phyloP scores from a whole-genome alignment of 495 filamentous ascomycete species.

The Hypoxylon crocopeplum region DNA sequence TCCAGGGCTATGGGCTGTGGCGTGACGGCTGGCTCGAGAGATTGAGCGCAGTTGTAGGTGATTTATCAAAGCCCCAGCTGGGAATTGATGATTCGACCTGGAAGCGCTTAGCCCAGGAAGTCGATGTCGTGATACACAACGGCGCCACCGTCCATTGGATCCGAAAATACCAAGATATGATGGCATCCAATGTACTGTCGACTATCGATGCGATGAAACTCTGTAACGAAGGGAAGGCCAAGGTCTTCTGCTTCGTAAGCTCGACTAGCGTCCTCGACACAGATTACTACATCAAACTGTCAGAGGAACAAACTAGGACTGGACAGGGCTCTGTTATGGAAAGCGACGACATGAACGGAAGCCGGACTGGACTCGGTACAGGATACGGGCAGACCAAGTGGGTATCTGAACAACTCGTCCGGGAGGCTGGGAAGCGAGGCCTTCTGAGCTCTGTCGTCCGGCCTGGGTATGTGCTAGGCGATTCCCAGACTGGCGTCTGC shows the following conservation, averaged over 20 bases:
- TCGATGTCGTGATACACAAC: constrained; percentile 88
- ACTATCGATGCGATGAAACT: constrained; percentile 80
- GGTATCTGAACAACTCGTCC: constrained; percentile 68
- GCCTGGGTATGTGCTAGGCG: constrained; percentile 86
- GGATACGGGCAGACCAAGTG: constrained; percentile 92
- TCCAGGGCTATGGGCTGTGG: constrained; percentile 83
- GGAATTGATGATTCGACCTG: constrained; percentile 70
- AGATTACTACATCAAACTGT: constrained; percentile 77
- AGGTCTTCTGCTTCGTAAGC: constrained; percentile 82
- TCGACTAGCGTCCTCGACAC: constrained; percentile 87
- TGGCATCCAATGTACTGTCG: constrained; percentile 78
- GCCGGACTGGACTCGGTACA: constrained; percentile 58
- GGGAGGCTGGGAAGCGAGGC: constrained; percentile 80
- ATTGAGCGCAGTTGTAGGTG: constrained; percentile 72
- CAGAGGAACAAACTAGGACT: constrained; percentile 61
- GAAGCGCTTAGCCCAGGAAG: constrained; percentile 66
- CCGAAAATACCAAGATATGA: constrained; percentile 75
- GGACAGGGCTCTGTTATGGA: constrained; percentile 57
- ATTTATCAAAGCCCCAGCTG: constrained; percentile 73
- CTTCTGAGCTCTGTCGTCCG: constrained; percentile 78
- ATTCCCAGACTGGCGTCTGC: constrained; percentile 72
- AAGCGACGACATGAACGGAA: constrained; percentile 55
- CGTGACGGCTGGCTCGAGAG: constrained; percentile 68
- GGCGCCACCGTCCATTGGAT: constrained; percentile 92
- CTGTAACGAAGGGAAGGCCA: constrained; percentile 78